Conservation (phyloP, 1,284 basidiomycete genomes). For the Cerrena zonata region DNA sequence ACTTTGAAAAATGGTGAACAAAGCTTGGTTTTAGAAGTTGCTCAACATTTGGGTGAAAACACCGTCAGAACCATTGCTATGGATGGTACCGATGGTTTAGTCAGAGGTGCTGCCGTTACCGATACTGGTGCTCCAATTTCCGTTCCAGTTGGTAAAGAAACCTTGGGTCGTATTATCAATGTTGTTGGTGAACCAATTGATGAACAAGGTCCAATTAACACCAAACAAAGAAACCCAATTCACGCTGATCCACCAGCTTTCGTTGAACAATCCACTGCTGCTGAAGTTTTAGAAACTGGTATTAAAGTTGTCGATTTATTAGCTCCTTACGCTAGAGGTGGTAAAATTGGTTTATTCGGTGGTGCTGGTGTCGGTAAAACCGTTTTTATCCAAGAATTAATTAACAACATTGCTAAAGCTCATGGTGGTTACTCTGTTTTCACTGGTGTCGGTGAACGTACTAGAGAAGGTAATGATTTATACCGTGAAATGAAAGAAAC, state of each 20-base stretch:
- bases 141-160: slow-evolving; percentile 91
- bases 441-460: slow-evolving; percentile 99
- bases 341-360: slow-evolving; percentile 99
- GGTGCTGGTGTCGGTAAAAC: slow-evolving; percentile 99
- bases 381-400: slow-evolving; percentile 96
- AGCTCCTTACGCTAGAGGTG: slow-evolving; percentile 98
- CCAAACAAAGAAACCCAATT: slow-evolving; percentile 85
- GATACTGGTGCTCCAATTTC: slow-evolving; percentile 95
- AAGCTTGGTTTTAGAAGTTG: slow-evolving; percentile 93
- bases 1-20: slow-evolving; percentile 90
- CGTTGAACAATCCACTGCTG: slow-evolving; percentile 96
- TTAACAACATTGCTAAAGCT: slow-evolving; percentile 99
- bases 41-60: slow-evolving; percentile 97
- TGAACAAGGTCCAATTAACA: slow-evolving; percentile 97
- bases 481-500: slow-evolving; percentile 99
- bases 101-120: slow-evolving; percentile 94
- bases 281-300: slow-evolving; percentile 97
- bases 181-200: slow-evolving; percentile 99
- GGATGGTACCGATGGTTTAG: slow-evolving; percentile 99
- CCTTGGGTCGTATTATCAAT: slow-evolving; percentile 99
- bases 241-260: slow-evolving; percentile 95
- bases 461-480: slow-evolving; percentile 99
- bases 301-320: slow-evolving; percentile 99
- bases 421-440: slow-evolving; percentile 99
- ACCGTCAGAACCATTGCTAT: slow-evolving; percentile 95